Evolutionary conservation across 2,329 filamentous ascomycete species (phyloP).

Genomic region (Penicillium sp.): DNA sequence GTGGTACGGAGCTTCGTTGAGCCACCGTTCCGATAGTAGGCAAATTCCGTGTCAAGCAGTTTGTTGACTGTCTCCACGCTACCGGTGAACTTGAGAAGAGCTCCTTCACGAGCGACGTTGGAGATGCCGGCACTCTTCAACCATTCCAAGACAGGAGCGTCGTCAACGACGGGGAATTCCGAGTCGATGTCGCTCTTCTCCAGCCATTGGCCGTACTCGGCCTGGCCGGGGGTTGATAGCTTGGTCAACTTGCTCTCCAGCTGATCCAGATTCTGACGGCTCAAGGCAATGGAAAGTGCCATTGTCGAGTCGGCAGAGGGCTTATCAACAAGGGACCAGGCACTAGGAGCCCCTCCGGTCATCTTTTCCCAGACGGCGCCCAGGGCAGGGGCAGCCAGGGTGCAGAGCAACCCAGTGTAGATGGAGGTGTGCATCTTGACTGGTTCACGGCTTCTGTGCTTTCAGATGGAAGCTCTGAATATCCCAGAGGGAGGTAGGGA

Average conservation of each 20-base stretch:
- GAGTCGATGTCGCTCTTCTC: slow-evolving; percentile 44
- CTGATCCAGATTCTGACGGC: slow-evolving; percentile 31
- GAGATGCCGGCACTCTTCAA: slow-evolving; percentile 42
- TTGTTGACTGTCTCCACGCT: slow-evolving; percentile 43
- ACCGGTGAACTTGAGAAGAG: slow-evolving; percentile 45
- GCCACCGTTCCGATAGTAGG: slow-evolving; percentile 43
- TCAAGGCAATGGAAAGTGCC: slow-evolving; percentile 23
- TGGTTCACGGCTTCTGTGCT: background rate
- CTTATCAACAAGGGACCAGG: slow-evolving; percentile 17
- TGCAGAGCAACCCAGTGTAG: slow-evolving; percentile 21
- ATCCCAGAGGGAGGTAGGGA: background rate
- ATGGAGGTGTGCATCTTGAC: slow-evolving; percentile 15
- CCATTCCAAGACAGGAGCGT: slow-evolving; percentile 44
- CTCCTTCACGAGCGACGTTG: slow-evolving; percentile 39
- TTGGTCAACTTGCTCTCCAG: slow-evolving; percentile 41
- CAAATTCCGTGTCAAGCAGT: slow-evolving; percentile 51
- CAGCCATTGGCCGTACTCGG: slow-evolving; percentile 52
- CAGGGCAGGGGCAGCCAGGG: slow-evolving; percentile 20
- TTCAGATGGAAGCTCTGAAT: background rate
- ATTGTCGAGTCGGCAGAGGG: slow-evolving; percentile 17
- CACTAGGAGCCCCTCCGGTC: slow-evolving; percentile 13
- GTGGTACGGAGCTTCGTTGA: slow-evolving; percentile 45
- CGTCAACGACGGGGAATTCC: slow-evolving; percentile 41
- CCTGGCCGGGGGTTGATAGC: slow-evolving; percentile 48
- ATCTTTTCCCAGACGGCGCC: slow-evolving; percentile 21